Evolutionary conservation across 257 asterid genomes (phyloP).

Genomic region (Gentiana dahurica): DNA sequence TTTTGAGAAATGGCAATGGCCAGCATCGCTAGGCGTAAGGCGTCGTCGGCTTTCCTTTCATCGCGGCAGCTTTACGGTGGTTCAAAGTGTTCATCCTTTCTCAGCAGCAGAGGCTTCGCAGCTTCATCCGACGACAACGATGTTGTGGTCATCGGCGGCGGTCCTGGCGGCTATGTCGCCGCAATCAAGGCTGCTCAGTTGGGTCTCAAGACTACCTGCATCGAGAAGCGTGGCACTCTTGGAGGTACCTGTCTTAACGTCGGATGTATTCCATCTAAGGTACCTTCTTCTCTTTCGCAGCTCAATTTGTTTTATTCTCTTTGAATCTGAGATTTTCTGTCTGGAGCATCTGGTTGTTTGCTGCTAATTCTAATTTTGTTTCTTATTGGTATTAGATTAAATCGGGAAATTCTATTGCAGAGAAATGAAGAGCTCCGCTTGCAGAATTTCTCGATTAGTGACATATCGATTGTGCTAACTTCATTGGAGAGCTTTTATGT

Average conservation of each 20-base stretch:
- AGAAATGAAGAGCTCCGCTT: too few species aligned
- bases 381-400: too few species aligned
- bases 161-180: constrained; percentile 98
- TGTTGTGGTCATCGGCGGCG: constrained; percentile 94
- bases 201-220: constrained; percentile 93
- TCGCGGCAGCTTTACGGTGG: constrained; percentile 1
- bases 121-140: constrained; percentile 54
- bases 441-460: too few species aligned
- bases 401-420: too few species aligned
- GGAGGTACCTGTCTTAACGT: constrained; percentile 99
- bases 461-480: too few species aligned
- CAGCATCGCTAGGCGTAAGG: constrained; percentile 24
- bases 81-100: constrained; percentile 12
- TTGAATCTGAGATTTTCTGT: too few species aligned
- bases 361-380: too few species aligned
- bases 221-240: constrained; percentile 96
- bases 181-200: constrained; percentile 99
- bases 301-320: too few species aligned
- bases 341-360: too few species aligned
- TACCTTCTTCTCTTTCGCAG: constrained; percentile 4
- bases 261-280: constrained; percentile 98
- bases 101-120: constrained; percentile 25
- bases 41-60: constrained; percentile 9
- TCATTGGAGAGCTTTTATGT: too few species aligned
- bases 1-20: constrained; percentile 19